phyloP scores from a whole-genome alignment of 1,284 basidiomycete species.

The Irpex sp. region DNA sequence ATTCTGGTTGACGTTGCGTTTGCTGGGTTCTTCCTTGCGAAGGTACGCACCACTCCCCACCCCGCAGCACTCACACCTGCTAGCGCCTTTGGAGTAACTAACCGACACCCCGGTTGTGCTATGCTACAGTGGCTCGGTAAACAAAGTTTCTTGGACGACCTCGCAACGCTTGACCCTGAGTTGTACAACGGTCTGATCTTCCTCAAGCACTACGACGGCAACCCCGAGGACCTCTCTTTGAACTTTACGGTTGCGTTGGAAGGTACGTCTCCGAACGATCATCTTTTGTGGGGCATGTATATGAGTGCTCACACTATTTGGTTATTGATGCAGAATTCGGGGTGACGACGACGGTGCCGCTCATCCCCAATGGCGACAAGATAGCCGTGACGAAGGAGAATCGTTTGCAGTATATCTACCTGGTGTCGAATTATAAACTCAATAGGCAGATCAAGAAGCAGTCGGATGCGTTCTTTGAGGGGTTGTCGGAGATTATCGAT shows the following conservation, averaged over 20 bases:
- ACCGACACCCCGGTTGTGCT: no score
- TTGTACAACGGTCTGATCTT: constrained; percentile 90
- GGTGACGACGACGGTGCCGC: constrained; percentile 69
- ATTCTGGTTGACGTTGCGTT: constrained; percentile 94
- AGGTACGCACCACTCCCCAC: constrained; percentile 41
- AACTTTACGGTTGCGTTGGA: constrained; percentile 90
- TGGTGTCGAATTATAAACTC: constrained; percentile 86
- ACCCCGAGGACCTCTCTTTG: constrained; percentile 85
- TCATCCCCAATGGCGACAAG: constrained; percentile 81
- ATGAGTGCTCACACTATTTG: no score
- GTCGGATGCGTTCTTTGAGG: constrained; percentile 81
- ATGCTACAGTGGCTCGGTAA: constrained; percentile 89
- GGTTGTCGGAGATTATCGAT: constrained; percentile 85
- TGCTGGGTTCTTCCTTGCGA: constrained; percentile 91
- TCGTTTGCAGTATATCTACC: constrained; percentile 84
- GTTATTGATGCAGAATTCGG: constrained; percentile 97
- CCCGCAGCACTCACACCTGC: constrained; percentile 9
- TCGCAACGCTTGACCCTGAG: constrained; percentile 87
- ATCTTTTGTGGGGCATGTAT: no score
- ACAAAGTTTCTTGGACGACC: constrained; percentile 87
- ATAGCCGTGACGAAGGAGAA: constrained; percentile 89
- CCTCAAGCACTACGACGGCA: constrained; percentile 87
- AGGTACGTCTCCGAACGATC: constrained; percentile 39
- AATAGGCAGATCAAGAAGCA: constrained; percentile 87
- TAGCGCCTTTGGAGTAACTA: constrained; percentile 2